These are phyloP conservation scores for Xenoacremonium recifei DNA, from an alignment of 2,329 filamentous ascomycete species.

Conservation along the genomic window DNA sequence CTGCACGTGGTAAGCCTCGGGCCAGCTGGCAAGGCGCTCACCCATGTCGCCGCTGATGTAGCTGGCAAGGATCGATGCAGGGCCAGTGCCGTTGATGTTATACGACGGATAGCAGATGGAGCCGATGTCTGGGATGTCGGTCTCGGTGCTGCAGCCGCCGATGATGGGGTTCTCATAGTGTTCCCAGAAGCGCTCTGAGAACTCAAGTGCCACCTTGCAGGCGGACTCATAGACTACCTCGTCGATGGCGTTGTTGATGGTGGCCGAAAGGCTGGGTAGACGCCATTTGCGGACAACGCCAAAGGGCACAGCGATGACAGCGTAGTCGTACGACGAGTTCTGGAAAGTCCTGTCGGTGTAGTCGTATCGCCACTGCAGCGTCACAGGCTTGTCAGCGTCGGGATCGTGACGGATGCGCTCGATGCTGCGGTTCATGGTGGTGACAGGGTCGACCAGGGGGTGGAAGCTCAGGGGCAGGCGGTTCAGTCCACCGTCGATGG, in stretches of 20 bases:
- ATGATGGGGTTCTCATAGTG: constrained; percentile 53
- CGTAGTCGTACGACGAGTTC: constrained; percentile 61
- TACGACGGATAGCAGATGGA: constrained; percentile 67
- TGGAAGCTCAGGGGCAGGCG: constrained; percentile 54
- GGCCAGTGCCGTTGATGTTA: constrained; percentile 61
- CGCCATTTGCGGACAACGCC: constrained; percentile 62
- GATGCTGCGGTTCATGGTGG: constrained; percentile 51
- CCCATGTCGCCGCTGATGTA: constrained; percentile 52
- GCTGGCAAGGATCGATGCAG: constrained; percentile 59
- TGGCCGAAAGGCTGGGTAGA: constrained; percentile 37
- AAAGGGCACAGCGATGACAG: constrained; percentile 63
- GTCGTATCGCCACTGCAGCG: constrained; percentile 52
- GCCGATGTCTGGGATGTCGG: constrained; percentile 60
- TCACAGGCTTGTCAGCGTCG: constrained; percentile 45
- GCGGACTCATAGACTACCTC: constrained; percentile 42
- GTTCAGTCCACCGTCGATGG: constrained; percentile 41
- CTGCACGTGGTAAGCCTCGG: constrained; percentile 47
- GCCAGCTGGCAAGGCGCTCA: constrained; percentile 47
- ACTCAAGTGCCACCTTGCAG: constrained; percentile 65
- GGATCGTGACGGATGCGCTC: constrained; percentile 55
- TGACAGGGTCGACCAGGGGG: constrained; percentile 57
- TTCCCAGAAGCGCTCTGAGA: constrained; percentile 63
- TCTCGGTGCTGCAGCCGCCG: constrained; percentile 58
- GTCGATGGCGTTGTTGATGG: constrained; percentile 47
- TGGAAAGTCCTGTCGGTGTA: constrained; percentile 36